These are phyloP conservation scores for Scleromitrula shiraiana DNA, from an alignment of 2,329 filamentous ascomycete species.

Conservation along the genomic window DNA sequence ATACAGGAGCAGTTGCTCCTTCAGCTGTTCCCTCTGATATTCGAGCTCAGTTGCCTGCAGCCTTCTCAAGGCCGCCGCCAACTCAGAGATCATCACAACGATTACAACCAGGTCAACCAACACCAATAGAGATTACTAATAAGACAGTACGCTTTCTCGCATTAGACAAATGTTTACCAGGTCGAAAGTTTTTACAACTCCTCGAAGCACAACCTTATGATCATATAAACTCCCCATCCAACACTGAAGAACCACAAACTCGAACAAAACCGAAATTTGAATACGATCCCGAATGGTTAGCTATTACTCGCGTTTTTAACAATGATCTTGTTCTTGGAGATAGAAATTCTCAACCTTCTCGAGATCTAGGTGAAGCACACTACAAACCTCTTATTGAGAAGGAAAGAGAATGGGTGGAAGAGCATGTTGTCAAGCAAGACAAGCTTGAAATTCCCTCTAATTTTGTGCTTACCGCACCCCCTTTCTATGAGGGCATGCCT, in stretches of 20 bases:
- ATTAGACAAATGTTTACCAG: constrained; percentile 81
- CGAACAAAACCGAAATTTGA: constrained; percentile 23
- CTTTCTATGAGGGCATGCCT: constrained; percentile 51
- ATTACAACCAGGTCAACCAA: constrained; percentile 48
- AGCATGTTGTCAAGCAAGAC: constrained; percentile 56
- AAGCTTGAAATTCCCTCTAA: constrained; percentile 67
- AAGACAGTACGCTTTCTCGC: constrained; percentile 76
- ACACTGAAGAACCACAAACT: neutral
- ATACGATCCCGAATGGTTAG: constrained; percentile 93
- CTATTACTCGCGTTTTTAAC: constrained; percentile 80
- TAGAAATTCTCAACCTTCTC: constrained; percentile 41
- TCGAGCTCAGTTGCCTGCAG: constrained; percentile 66
- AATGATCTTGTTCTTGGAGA: constrained; percentile 56
- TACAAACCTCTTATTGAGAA: constrained; percentile 62
- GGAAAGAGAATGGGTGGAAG: constrained; percentile 72
- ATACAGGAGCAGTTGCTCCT: constrained; percentile 11
- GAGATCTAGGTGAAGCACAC: constrained; percentile 57
- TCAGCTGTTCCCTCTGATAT: constrained; percentile 51
- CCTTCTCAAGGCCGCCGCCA: constrained; percentile 45
- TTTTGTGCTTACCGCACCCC: constrained; percentile 68
- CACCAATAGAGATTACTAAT: constrained; percentile 69
- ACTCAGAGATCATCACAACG: constrained; percentile 24
- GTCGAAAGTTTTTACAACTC: constrained; percentile 75
- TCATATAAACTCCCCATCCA: constrained; percentile 10
- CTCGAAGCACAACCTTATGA: constrained; percentile 49